Conservation (phyloP, 2,329 filamentous ascomycete genomes). For the Exophiala alcalophila region DNA sequence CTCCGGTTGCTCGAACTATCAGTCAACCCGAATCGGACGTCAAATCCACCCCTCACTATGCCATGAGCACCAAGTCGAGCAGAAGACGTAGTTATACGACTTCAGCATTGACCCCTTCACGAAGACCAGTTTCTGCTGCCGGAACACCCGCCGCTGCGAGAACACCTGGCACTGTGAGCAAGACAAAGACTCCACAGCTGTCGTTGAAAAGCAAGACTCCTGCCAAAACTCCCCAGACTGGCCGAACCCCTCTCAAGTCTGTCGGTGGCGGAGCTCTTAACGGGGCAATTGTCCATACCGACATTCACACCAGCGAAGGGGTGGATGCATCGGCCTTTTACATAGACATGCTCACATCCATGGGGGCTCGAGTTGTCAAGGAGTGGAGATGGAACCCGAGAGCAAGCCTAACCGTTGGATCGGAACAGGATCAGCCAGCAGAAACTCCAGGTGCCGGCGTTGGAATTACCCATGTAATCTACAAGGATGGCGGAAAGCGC, state of each 20-base stretch:
- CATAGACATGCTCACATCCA: constrained; percentile 71
- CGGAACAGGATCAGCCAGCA: constrained; percentile 33
- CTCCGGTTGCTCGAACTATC: constrained; percentile 11
- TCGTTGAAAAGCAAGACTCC: constrained; percentile 17
- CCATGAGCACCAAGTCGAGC: constrained; percentile 23
- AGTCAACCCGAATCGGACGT: constrained; percentile 9
- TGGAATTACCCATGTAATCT: constrained; percentile 84
- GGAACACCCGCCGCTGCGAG: constrained; percentile 14
- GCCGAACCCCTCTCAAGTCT: constrained; percentile 25
- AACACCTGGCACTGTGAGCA: constrained; percentile 13
- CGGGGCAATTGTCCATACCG: constrained; percentile 75
- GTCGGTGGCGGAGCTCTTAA: constrained; percentile 50
- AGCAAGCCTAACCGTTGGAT: constrained; percentile 34
- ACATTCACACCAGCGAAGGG: constrained; percentile 79
- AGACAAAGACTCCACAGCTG: constrained; percentile 7
- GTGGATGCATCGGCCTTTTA: constrained; percentile 79
- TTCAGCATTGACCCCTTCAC: constrained; percentile 11
- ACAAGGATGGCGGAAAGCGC: constrained; percentile 77
- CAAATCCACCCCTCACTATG: constrained; percentile 16
- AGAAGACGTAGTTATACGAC: constrained; percentile 6
- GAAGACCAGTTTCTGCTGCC: background rate
- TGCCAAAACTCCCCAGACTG: constrained; percentile 10
- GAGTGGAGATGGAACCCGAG: constrained; percentile 71
- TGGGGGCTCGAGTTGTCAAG: constrained; percentile 77
- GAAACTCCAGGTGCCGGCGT: constrained; percentile 49